Evolutionary conservation across 2,329 filamentous ascomycete species (phyloP), one percentile per base, ranked within the genome.

Genomic region (Leptographium lundbergii): DNA sequence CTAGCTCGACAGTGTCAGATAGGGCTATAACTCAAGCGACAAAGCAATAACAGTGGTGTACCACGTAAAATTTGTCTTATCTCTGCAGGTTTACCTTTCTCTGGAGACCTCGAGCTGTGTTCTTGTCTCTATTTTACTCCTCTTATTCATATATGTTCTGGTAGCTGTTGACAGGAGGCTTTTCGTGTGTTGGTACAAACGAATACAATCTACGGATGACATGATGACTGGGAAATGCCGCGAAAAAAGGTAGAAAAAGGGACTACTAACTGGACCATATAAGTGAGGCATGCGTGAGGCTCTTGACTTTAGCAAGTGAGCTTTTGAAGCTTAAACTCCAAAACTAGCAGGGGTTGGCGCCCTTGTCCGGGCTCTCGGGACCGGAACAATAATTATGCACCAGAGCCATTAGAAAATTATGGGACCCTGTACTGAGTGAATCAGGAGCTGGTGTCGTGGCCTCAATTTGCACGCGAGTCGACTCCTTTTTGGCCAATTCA

Each of bases 401-500:
- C 2, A 11, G 22, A 57, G 34, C 32, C 14, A 45, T 17, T 19
- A n/a, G 22, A 13, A 11, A 22, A 19, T 53, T 32, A 10, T 57
- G 55, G 55, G 45, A 6, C 55, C 24, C 11, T 27, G 13, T 29
- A 9, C 27, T 48, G 36, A 39, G 36, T 39, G 36, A 39, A 39
- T 39, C 36, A 19, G 19, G 19, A 32, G 32, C 45, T 39, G 48
- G 53, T 57, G 58, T 61, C 60, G 60, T 61, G 60, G 60, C 60
- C 60, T 61, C 60, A 61, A 61, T 61, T 61, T 59, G 57, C 53
- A 59, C 55, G 60, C 55, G 57, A 51, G 57, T 45, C 36, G n/a
- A 53, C 53, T 42, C 29, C 54, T 53, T 57, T 60, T 47, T 57
- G 19, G 56, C 34, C 36, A 53, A 54, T 58, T 45, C 56, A 25